A percentile compares a stretch with the other conserved stretches of the same genome.
Conservation (phyloP, 176 grass and related monocot genomes). For the Hordeum marinum region DNA sequence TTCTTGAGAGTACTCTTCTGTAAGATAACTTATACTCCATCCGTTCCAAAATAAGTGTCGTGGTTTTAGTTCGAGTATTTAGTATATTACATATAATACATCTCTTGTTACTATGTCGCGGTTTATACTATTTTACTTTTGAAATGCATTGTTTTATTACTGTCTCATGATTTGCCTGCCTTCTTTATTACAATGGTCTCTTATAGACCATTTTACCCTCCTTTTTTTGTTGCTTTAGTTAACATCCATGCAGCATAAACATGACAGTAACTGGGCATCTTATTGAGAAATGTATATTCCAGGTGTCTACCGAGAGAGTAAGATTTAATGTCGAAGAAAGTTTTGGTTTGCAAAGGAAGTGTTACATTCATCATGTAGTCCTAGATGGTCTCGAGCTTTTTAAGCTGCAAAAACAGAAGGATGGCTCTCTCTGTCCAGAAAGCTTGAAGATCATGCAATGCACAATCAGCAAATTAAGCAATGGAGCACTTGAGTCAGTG, state of each 20-base stretch:
- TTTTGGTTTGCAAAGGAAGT: constrained; percentile 6
- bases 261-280: neutral
- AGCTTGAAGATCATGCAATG: neutral
- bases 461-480: constrained; percentile 16
- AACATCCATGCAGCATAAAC: neutral
- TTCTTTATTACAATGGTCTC: neutral
- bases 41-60: too few species aligned
- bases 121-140: neutral
- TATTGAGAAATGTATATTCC: neutral
- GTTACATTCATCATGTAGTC: constrained; percentile 24
- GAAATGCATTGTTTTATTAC: neutral
- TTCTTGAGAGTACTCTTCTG: neutral
- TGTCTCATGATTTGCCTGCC: neutral
- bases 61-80: neutral
- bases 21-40: neutral
- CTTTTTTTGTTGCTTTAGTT: neutral
- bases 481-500: constrained; percentile 28
- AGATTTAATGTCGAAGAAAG: neutral
- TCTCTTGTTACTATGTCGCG: neutral
- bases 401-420: constrained; percentile 10
- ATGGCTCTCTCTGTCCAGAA: neutral
- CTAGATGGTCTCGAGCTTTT: constrained; percentile 21
- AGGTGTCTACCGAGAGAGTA: constrained; percentile 28
- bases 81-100: neutral
- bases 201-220: neutral